Evolutionary conservation across 306 rosid genomes (phyloP), one percentile per base, ranked within the genome.

Genomic region (Canavalia ensiformis): DNA sequence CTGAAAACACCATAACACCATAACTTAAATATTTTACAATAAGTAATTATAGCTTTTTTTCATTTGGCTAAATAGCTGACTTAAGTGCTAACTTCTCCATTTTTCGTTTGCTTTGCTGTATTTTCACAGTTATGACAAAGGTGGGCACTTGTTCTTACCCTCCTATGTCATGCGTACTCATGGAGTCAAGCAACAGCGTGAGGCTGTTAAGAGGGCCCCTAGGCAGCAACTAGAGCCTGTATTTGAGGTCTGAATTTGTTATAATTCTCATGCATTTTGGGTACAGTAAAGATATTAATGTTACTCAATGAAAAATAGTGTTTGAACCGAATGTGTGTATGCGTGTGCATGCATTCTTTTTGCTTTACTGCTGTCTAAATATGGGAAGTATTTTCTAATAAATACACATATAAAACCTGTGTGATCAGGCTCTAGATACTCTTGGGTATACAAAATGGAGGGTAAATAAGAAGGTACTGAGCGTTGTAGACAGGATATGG

Each of bases 381-480:
- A 66, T 7, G 67, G 45, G 33, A 65, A 72, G 78, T n/a, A 18
- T 55, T 33, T 39, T 30, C n/a, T 79, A 25, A 78, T 68, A 18
- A 46, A 50, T 82, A n/a, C 46, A 39, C 54, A 28, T 72, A 56
- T 77, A 35, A 52, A 44, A 42, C 71, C 9, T 68, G 5, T 42
- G 35, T 59, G 83, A 65, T 65, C 79, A 95, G 99, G 99, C 99
- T 81, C 80, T 95, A 77, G 90, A 93, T 81, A 87, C 98, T 55
- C 97, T 95, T 81, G 99, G 99, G 79, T 58, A 65, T 79, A 95
- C 96, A 33, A 90, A 84, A 87, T 95, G 99, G 99, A 90, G 91
- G 89, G 25, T 93, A 84, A 93, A 95, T 87, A 92, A 83, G 86
- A 89, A 82, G 90, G 86, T 95, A 25, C 90, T 93, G 69, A 75